Evolutionary conservation across 164 flowering plant genomes (phyloP), one percentile per base, ranked within the genome.

Genomic region (Magnolia officinalis): DNA sequence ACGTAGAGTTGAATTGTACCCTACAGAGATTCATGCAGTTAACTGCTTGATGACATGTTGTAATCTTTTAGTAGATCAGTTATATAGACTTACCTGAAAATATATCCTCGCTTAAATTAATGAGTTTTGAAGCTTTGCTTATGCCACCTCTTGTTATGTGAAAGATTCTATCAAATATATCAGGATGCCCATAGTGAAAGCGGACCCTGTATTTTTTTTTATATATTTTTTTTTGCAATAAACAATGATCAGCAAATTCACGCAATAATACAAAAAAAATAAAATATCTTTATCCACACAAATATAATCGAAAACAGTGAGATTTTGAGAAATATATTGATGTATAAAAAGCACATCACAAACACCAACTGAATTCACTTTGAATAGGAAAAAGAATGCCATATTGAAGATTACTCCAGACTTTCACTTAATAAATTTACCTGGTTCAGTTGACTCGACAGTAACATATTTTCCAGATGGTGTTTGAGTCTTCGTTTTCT

Each of bases 1-100:
- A 69, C 99, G 92, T 49, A 92, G 83, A 72, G 91, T 96, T 79
- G 99, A 92, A 85, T 96, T 96, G 78, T 67, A 94, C 67, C 99
- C 99, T 95, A 86, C 52, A 77, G 29, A 77, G 5, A 65, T 74
- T 77, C 69, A 26, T 23, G 63, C 21, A 14, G 52, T 69, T 73
- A 81, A 70, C 61, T 14, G 1, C 29, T 63, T 59, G 52, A 68
- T 73, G 21, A 26, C 45, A 21, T 37, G 50, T 24, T 55, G 37
- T 69, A 19, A 50, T 20, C 68, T 20, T 14, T 68, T 16, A 29
- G 31, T 68, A 68, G 2, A 68, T 29, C 19, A 68, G 71, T 16
- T 20, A 45, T n/a, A 73, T 61, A 31, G 19, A 10, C 55, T 73
- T 75, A 85, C 87, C 87, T 79, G 87, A 79, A 83, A 83, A 85